Percentiles rank a stretch among this genome's conserved stretches.
These are phyloP conservation scores for Annona cherimola DNA, from an alignment of 164 flowering plant species.

Conservation along the genomic window DNA sequence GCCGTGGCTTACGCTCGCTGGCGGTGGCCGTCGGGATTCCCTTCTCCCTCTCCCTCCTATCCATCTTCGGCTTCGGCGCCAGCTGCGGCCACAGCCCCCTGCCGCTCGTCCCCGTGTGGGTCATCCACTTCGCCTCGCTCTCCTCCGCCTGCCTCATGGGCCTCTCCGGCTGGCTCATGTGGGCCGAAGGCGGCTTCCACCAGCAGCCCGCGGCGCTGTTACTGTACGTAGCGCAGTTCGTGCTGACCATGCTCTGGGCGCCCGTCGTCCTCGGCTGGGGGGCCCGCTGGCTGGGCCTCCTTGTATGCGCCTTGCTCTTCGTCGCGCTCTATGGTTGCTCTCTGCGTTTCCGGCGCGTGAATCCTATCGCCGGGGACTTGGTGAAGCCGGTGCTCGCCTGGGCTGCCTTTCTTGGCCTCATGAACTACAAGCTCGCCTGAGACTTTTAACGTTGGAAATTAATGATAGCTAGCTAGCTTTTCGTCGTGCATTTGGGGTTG, in stretches of 20 bases:
- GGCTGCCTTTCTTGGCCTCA: slow-evolving; percentile 36
- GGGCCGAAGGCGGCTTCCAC: slow-evolving; percentile 95
- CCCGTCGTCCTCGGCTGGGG: slow-evolving; percentile 50
- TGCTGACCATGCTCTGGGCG: slow-evolving; percentile 47
- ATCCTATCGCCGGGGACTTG: slow-evolving; percentile 62
- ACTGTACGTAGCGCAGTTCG: slow-evolving; percentile 40
- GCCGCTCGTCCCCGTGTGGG: slow-evolving; percentile 60
- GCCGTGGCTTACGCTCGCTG: slow-evolving; percentile 64
- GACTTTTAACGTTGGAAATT: too few species aligned
- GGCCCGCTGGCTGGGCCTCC: slow-evolving; percentile 38
- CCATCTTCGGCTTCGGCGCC: slow-evolving; percentile 29
- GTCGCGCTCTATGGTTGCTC: slow-evolving; percentile 41
- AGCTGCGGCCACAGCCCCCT: slow-evolving; percentile 17
- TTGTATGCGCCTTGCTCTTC: slow-evolving; percentile 30
- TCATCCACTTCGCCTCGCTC: slow-evolving; percentile 33
- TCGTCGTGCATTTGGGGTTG: too few species aligned
- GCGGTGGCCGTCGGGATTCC: slow-evolving; percentile 47
- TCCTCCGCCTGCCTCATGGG: slow-evolving; percentile 46
- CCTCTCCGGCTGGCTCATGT: slow-evolving; percentile 75
- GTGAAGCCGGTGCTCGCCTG: slow-evolving; percentile 63
- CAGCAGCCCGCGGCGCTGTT: slow-evolving; percentile 32
- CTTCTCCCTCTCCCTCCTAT: slow-evolving; percentile 29
- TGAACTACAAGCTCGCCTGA: slow-evolving; percentile 37
- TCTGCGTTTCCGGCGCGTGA: slow-evolving; percentile 34
- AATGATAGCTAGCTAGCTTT: too few species aligned